Evolutionary conservation across 306 rosid species (phyloP).

Genomic region (Fagus sylvatica): DNA sequence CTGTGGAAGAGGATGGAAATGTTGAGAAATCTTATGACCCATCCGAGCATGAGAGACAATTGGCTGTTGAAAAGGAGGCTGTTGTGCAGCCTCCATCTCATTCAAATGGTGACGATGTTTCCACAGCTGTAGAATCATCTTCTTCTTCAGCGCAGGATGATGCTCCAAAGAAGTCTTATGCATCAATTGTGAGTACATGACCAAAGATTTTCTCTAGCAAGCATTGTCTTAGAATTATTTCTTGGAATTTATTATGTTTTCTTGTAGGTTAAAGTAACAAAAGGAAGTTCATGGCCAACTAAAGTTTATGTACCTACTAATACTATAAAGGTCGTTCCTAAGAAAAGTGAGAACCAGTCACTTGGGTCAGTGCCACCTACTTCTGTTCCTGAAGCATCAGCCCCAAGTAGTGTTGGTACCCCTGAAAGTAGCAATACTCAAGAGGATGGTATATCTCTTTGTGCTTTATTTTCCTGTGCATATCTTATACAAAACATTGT

Average conservation of each 20-base stretch:
- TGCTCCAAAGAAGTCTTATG: constrained; percentile 71
- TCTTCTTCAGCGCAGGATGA: constrained; percentile 47
- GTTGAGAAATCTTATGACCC: constrained; percentile 45
- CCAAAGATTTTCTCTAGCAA: constrained; percentile 20
- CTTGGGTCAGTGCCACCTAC: constrained; percentile 35
- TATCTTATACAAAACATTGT: constrained; percentile 10
- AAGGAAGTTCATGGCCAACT: constrained; percentile 44
- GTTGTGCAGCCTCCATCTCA: constrained; percentile 37
- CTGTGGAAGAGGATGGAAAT: constrained; percentile 28
- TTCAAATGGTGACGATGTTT: constrained; percentile 50
- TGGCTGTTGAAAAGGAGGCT: constrained; percentile 38
- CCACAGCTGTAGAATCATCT: constrained; percentile 39
- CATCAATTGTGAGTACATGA: constrained; percentile 63
- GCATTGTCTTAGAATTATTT: constrained; percentile 16
- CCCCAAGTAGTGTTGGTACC: constrained; percentile 29
- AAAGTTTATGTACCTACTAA: constrained; percentile 65
- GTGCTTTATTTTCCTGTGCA: constrained; percentile 5
- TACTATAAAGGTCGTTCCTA: constrained; percentile 35
- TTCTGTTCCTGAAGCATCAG: constrained; percentile 48
- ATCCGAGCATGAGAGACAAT: constrained; percentile 41
- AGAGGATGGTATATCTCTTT: constrained; percentile 53
- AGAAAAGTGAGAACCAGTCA: constrained; percentile 37
- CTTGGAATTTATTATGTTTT: constrained; percentile 28
- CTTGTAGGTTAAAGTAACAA: constrained; percentile 66
- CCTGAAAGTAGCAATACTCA: constrained; percentile 44